A percentile compares a stretch with the other conserved stretches of the same genome.
phyloP scores from a whole-genome alignment of 73 alveolate species.

The Uronychia binucleata region DNA sequence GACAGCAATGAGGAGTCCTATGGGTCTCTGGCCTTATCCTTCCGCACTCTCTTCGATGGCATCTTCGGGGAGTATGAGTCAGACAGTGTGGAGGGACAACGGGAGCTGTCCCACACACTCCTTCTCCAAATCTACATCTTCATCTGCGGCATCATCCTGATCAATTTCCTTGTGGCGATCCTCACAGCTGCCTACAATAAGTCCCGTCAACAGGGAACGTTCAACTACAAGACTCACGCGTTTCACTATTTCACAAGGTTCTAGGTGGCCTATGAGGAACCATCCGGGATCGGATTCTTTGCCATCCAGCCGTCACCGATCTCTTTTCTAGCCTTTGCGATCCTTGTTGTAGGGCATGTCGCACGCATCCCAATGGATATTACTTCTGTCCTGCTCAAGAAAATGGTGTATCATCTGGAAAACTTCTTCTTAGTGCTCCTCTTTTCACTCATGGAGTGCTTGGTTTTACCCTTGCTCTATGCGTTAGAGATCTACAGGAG shows the following conservation, averaged over 20 bases:
- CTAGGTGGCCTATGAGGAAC: not conserved
- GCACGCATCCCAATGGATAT: too few species aligned
- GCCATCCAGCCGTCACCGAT: not conserved
- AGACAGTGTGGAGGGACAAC: not conserved
- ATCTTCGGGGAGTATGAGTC: not conserved
- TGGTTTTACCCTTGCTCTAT: too few species aligned
- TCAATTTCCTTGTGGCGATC: not conserved
- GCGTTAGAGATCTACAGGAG: too few species aligned
- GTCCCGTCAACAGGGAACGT: not conserved
- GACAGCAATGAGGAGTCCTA: not conserved
- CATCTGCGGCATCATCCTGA: not conserved
- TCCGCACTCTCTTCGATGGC: not conserved
- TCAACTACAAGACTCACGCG: not conserved
- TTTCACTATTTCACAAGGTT: not conserved
- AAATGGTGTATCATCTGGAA: too few species aligned
- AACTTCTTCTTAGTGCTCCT: too few species aligned
- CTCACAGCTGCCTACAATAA: not conserved
- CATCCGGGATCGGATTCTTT: not conserved
- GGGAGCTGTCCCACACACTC: not conserved
- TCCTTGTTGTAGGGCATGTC: too few species aligned
- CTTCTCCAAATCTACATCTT: not conserved
- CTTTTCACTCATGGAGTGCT: too few species aligned
- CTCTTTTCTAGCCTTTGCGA: not conserved
- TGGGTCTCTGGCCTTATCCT: not conserved
- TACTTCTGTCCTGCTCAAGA: too few species aligned